A percentile compares a stretch with the other conserved stretches of the same genome.
These are phyloP conservation scores for Colletotrichum orchidophilum DNA, from an alignment of 2,329 filamentous ascomycete species.

Conservation along the genomic window DNA sequence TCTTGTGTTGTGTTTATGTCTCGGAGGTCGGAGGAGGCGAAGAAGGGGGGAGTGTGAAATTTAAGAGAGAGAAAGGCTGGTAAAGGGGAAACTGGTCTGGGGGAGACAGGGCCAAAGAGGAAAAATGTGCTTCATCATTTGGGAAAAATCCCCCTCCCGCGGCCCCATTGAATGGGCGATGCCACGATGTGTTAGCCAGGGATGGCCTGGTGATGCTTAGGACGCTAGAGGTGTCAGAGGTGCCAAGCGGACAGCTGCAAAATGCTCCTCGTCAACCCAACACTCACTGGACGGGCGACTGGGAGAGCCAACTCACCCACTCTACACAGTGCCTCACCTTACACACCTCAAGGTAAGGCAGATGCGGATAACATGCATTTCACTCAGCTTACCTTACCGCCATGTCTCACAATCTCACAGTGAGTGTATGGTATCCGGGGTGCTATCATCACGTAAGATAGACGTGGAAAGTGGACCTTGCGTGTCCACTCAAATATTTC, in stretches of 20 bases:
- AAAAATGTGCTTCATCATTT: too few species aligned
- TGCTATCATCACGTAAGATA: background rate
- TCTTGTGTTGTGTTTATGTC: slow-evolving; percentile 4
- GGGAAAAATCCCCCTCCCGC: background rate
- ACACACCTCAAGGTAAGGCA: too few species aligned
- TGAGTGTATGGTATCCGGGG: background rate
- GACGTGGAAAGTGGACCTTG: background rate
- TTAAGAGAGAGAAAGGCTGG: background rate
- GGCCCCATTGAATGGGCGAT: background rate
- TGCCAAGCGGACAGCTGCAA: background rate
- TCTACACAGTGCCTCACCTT: too few species aligned
- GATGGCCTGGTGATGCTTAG: slow-evolving; percentile 7
- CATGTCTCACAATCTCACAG: background rate
- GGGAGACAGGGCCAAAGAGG: too few species aligned
- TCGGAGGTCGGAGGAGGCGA: background rate
- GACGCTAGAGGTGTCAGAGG: background rate
- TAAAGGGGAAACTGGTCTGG: background rate
- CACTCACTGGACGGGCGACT: background rate
- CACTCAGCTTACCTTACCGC: background rate
- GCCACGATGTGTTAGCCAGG: slow-evolving; percentile 17
- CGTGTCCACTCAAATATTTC: background rate
- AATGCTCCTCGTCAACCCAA: background rate
- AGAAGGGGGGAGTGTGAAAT: background rate
- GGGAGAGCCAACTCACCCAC: background rate
- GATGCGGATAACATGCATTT: too few species aligned